Evolutionary conservation across 352 stramenopile genomes (phyloP).

Genomic region (Pythium sp.): DNA sequence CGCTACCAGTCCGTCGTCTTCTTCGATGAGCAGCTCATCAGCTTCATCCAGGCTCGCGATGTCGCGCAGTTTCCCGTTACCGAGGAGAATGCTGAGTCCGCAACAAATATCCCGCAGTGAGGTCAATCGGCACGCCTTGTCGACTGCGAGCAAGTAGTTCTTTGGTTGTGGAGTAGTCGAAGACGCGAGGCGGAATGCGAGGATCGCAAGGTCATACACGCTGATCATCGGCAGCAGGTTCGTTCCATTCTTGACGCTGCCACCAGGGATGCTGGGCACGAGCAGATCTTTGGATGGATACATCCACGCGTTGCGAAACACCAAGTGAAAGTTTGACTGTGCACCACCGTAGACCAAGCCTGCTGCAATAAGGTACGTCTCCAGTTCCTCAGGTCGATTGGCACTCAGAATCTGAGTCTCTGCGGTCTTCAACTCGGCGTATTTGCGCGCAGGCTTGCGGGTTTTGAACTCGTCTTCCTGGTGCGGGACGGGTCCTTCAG

Average conservation of each 20-base stretch:
- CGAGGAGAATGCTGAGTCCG: slow-evolving; percentile 57
- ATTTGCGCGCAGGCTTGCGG: slow-evolving; percentile 65
- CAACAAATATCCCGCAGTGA: slow-evolving; percentile 64
- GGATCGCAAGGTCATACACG: slow-evolving; percentile 71
- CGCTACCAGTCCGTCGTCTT: slow-evolving; percentile 51
- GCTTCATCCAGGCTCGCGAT: slow-evolving; percentile 38
- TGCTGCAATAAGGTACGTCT: slow-evolving; percentile 70
- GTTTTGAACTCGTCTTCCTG: slow-evolving; percentile 79
- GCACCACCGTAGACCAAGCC: slow-evolving; percentile 79
- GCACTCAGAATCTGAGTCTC: slow-evolving; percentile 85
- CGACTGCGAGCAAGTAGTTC: slow-evolving; percentile 66
- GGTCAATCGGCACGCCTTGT: slow-evolving; percentile 46
- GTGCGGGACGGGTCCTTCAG: slow-evolving; percentile 37
- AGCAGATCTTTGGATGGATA: slow-evolving; percentile 47
- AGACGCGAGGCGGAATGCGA: slow-evolving; percentile 45
- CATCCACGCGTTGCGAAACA: slow-evolving; percentile 81
- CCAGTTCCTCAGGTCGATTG: slow-evolving; percentile 51
- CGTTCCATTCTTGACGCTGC: slow-evolving; percentile 27
- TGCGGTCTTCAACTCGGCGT: slow-evolving; percentile 70
- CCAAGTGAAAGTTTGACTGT: slow-evolving; percentile 54
- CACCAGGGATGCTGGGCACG: slow-evolving; percentile 53
- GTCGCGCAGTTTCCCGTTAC: slow-evolving; percentile 45
- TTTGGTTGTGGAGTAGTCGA: slow-evolving; percentile 33
- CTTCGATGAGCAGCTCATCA: slow-evolving; percentile 54
- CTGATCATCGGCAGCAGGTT: slow-evolving; percentile 85